These are phyloP conservation scores for Populus pruinosa DNA, from an alignment of 345 rosid species.

Conservation along the genomic window DNA sequence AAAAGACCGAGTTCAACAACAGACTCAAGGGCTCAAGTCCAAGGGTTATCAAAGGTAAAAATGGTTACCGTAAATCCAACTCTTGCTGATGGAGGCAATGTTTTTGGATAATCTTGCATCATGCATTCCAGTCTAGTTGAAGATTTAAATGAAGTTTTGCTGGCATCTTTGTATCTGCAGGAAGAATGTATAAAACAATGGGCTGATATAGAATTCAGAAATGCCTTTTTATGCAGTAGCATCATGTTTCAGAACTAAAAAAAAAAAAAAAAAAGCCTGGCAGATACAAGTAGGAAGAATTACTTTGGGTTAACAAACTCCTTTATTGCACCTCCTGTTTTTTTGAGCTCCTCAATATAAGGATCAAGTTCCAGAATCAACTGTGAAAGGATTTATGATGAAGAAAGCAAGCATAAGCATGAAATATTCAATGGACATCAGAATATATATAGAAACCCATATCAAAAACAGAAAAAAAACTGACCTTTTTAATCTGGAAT, in stretches of 20 bases:
- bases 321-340: conserved; percentile 89
- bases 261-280: neutral
- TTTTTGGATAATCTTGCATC: conserved; percentile 99
- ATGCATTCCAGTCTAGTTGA: conserved; percentile 93
- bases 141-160: conserved; percentile 80
- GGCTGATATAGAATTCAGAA: conserved; percentile 4
- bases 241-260: neutral
- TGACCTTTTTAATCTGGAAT: too few species aligned
- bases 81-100: conserved; percentile 75
- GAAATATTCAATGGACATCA: conserved; percentile 5
- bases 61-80: conserved; percentile 87
- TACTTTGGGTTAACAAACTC: conserved; percentile 99
- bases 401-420: neutral
- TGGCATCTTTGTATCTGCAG: conserved; percentile 85
- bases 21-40: neutral
- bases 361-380: conserved; percentile 80
- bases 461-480: too few species aligned
- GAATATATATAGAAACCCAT: neutral
- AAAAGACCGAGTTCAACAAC: neutral
- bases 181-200: conserved; percentile 12
- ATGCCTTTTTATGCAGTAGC: neutral
- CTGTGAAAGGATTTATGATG: conserved; percentile 34
- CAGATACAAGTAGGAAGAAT: conserved; percentile 21
- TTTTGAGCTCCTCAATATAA: conserved; percentile 78
- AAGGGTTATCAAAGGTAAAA: neutral